Evolutionary conservation across 345 rosid species (phyloP).

Genomic region (Theobroma cacao): DNA sequence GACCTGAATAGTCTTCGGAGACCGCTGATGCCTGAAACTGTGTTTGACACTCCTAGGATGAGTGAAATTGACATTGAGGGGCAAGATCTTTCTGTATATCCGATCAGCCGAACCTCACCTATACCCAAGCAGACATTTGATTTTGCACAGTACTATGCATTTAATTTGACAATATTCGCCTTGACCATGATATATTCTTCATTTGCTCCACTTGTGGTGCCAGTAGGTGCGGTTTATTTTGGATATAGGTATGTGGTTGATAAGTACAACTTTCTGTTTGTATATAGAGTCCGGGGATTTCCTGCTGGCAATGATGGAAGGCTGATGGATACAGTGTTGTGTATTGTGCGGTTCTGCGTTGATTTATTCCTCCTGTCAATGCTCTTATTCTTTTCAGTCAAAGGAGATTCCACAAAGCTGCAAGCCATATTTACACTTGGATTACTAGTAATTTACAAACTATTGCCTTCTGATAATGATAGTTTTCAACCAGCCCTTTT

Average conservation of each 20-base stretch:
- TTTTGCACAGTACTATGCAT: conserved; percentile 95
- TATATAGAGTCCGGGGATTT: conserved; percentile 90
- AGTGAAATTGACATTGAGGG: conserved; percentile 47
- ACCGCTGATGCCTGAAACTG: conserved; percentile 65
- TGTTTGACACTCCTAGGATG: conserved; percentile 58
- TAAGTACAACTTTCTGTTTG: conserved; percentile 91
- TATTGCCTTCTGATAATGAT: conserved; percentile 73
- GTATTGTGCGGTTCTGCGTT: conserved; percentile 81
- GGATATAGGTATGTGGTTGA: conserved; percentile 96
- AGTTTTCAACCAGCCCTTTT: conserved; percentile 65
- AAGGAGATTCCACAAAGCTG: conserved; percentile 91
- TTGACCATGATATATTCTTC: conserved; percentile 91
- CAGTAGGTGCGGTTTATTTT: conserved; percentile 88
- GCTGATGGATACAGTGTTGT: conserved; percentile 88
- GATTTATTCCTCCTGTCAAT: conserved; percentile 82
- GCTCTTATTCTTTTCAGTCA: conserved; percentile 86
- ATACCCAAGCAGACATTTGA: conserved; percentile 94
- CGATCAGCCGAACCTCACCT: conserved; percentile 77
- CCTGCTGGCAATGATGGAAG: conserved; percentile 98
- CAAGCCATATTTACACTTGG: conserved; percentile 97
- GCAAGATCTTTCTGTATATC: conserved; percentile 80
- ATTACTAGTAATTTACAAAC: conserved; percentile 73
- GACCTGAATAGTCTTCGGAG: conserved; percentile 53
- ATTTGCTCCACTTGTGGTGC: conserved; percentile 89
- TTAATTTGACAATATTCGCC: conserved; percentile 90